Evolutionary conservation across 1,284 basidiomycete genomes (phyloP).

Genomic region (Neonothopanus nambi): DNA sequence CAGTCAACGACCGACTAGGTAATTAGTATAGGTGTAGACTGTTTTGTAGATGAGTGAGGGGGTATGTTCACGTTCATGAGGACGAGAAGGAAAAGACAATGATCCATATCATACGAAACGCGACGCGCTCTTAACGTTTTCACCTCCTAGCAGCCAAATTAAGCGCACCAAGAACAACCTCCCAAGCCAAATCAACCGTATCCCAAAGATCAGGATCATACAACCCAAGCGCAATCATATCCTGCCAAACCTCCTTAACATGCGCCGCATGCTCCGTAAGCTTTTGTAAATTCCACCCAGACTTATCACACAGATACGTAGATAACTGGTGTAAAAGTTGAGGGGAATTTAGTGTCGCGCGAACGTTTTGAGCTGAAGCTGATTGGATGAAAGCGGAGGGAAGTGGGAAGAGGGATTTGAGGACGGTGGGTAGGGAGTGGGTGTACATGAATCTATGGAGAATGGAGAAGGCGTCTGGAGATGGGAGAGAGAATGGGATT

Average conservation of each 20-base stretch:
- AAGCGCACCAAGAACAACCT: constrained; percentile 65
- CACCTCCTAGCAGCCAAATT: constrained; percentile 47
- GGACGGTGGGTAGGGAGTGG: constrained; percentile 51
- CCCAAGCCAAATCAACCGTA: constrained; percentile 71
- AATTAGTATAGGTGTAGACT: no score
- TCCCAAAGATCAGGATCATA: constrained; percentile 68
- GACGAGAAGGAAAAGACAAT: no score
- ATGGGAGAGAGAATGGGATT: constrained; percentile 65
- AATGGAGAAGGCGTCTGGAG: constrained; percentile 63
- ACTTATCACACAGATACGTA: constrained; percentile 45
- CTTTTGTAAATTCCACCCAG: constrained; percentile 41
- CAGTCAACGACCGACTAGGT: no score
- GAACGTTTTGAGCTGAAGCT: constrained; percentile 45
- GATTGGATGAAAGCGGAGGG: constrained; percentile 52
- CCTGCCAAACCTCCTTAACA: constrained; percentile 74
- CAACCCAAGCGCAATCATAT: constrained; percentile 68
- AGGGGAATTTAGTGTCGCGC: constrained; percentile 45
- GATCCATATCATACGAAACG: no score
- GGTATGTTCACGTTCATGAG: no score
- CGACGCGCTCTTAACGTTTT: no score
- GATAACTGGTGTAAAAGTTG: constrained; percentile 52
- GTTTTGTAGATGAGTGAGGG: no score
- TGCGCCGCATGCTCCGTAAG: constrained; percentile 59
- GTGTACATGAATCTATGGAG: constrained; percentile 68
- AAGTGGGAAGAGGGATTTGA: constrained; percentile 60